These are phyloP conservation scores for Colletotrichum destructivum DNA, from an alignment of 2,329 filamentous ascomycete genomes.

Conservation along the genomic window DNA sequence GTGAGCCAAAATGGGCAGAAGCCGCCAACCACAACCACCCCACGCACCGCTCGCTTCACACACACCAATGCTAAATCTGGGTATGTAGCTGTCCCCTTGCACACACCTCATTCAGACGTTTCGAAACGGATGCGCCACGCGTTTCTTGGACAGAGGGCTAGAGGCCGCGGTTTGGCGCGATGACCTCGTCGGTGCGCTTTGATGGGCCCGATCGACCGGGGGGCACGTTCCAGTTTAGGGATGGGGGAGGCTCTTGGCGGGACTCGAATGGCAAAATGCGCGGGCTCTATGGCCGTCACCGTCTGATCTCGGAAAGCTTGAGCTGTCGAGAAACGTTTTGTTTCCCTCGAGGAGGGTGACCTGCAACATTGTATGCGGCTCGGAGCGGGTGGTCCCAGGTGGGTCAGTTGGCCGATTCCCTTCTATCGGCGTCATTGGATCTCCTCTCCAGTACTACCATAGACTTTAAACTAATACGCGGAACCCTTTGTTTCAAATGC, in stretches of 20 bases:
- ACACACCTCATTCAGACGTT: slow-evolving; percentile 18
- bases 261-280: background rate
- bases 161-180: background rate
- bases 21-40: background rate
- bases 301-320: slow-evolving; percentile 14
- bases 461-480: background rate
- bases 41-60: slow-evolving; percentile 7
- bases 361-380: background rate
- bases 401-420: background rate
- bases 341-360: background rate
- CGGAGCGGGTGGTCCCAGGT: background rate
- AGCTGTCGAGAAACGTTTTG: background rate
- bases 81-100: background rate
- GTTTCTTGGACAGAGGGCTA: background rate
- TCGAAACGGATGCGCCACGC: slow-evolving; percentile 20
- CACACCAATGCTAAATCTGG: slow-evolving; percentile 8
- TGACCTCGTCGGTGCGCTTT: slow-evolving; percentile 15
- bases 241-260: slow-evolving; percentile 16
- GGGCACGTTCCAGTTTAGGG: slow-evolving; percentile 2
- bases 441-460: background rate
- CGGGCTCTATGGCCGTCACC: background rate
- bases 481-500: background rate
- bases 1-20: background rate
- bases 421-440: background rate
- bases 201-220: slow-evolving; percentile 10